These are phyloP conservation scores for Penicillium herquei DNA, from an alignment of 495 filamentous ascomycete genomes.

Conservation along the genomic window DNA sequence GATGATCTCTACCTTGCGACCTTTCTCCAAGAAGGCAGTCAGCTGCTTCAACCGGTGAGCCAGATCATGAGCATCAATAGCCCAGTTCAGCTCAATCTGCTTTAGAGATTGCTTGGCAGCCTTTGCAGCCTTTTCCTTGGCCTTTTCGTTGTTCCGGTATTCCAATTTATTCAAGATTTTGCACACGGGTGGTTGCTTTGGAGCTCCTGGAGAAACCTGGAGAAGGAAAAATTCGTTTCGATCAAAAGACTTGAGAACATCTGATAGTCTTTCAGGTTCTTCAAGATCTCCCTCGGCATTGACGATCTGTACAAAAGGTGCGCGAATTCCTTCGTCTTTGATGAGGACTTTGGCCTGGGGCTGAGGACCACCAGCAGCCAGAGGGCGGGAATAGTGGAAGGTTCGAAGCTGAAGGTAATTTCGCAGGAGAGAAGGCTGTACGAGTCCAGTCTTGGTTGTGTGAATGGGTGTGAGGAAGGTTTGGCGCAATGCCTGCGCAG, in stretches of 20 bases:
- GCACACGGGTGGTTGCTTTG: constrained; percentile 55
- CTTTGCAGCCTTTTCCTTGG: constrained; percentile 39
- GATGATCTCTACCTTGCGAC: constrained; percentile 60
- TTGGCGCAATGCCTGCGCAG: constrained; percentile 38
- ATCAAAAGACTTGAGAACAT: constrained; percentile 50
- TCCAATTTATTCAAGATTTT: constrained; percentile 58
- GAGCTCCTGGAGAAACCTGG: constrained; percentile 47
- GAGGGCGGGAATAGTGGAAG: constrained; percentile 13
- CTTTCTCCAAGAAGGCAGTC: constrained; percentile 60
- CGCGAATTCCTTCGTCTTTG: constrained; percentile 56
- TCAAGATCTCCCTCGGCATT: constrained; percentile 48
- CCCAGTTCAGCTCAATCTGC: constrained; percentile 83
- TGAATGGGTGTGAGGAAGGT: constrained; percentile 30
- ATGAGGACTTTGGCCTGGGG: constrained; percentile 12
- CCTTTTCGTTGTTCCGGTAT: constrained; percentile 38
- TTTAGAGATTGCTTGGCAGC: constrained; percentile 46
- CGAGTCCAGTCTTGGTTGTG: constrained; percentile 13
- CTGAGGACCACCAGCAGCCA: constrained; percentile 7
- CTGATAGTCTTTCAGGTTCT: constrained; percentile 34
- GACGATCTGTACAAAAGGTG: constrained; percentile 53
- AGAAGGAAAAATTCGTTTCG: constrained; percentile 53
- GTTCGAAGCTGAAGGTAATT: constrained; percentile 11
- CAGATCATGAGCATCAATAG: constrained; percentile 68
- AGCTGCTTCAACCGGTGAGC: constrained; percentile 58
- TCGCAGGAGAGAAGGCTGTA: constrained; percentile 10